A percentile compares a stretch with the other conserved stretches of the same genome.
Evolutionary conservation across 495 filamentous ascomycete species (phyloP).

Genomic region (Wilcoxina mikolae): DNA sequence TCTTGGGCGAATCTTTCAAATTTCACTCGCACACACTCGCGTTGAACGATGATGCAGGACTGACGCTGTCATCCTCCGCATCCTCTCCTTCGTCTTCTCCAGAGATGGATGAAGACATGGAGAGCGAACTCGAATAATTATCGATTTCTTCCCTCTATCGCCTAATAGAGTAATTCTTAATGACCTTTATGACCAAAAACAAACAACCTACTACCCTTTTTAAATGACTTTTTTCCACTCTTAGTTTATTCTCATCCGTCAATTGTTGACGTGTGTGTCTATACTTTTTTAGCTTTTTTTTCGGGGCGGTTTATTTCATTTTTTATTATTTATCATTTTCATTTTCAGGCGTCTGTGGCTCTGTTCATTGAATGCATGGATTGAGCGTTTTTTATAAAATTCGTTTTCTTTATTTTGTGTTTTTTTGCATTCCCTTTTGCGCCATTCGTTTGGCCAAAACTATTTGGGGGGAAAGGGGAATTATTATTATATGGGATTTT

Average conservation of each 20-base stretch:
- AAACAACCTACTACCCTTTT: neutral
- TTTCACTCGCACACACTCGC: conserved; percentile 86
- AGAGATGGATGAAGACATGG: conserved; percentile 27
- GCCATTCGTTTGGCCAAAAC: too few relatives aligned
- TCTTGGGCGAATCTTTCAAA: conserved; percentile 97
- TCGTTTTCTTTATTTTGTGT: conserved; percentile 1
- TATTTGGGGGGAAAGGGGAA: too few relatives aligned
- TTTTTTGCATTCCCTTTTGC: conserved; percentile 9
- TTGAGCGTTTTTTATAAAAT: conserved; percentile 22
- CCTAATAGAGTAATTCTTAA: conserved; percentile 5
- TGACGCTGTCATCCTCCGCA: conserved; percentile 26
- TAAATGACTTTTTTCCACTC: neutral
- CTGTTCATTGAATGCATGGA: conserved; percentile 29
- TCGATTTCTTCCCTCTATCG: neutral
- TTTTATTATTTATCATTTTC: conserved; percentile 20
- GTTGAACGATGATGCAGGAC: conserved; percentile 67
- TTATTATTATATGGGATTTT: too few relatives aligned
- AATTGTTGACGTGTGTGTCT: neutral
- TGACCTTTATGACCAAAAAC: conserved; percentile 5
- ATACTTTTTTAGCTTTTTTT: conserved; percentile 2
- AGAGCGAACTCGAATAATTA: conserved; percentile 3
- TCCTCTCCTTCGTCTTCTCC: conserved; percentile 19
- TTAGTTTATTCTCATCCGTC: neutral
- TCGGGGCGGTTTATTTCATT: conserved; percentile 17
- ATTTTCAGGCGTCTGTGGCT: conserved; percentile 24